These are phyloP conservation scores for Solanum pennellii DNA, from an alignment of 257 asterid genomes.

Conservation along the genomic window DNA sequence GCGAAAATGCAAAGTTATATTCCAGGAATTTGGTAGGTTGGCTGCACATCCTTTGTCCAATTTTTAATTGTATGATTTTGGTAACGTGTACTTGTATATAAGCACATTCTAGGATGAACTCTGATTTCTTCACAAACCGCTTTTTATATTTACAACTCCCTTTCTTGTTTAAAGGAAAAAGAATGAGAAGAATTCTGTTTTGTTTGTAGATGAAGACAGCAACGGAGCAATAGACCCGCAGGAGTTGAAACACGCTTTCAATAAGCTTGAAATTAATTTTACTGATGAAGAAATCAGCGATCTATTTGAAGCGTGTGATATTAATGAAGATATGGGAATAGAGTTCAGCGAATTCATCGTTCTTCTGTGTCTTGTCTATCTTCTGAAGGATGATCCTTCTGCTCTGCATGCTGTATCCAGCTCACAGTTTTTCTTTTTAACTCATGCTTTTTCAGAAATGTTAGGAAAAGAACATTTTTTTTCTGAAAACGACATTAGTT, in stretches of 20 bases:
- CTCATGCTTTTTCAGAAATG: neutral
- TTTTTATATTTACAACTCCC: neutral
- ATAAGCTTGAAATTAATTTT: slow-evolving; percentile 50
- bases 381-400: slow-evolving; percentile 58
- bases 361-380: slow-evolving; percentile 86
- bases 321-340: slow-evolving; percentile 64
- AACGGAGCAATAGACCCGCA: slow-evolving; percentile 71
- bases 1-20: slow-evolving; percentile 56
- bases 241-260: slow-evolving; percentile 71
- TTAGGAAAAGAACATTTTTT: neutral
- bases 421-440: neutral
- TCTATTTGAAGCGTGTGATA: slow-evolving; percentile 76
- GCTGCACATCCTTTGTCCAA: neutral
- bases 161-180: neutral
- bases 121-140: neutral
- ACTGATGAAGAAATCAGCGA: slow-evolving; percentile 67
- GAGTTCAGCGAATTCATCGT: slow-evolving; percentile 81
- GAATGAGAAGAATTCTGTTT: neutral
- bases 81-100: neutral
- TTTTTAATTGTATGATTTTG: neutral
- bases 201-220: slow-evolving; percentile 52
- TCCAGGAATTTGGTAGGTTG: slow-evolving; percentile 57
- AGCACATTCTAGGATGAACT: neutral
- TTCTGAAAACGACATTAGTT: neutral
- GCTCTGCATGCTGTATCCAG: slow-evolving; percentile 38